Evolutionary conservation across 2,329 filamentous ascomycete genomes (phyloP).

Genomic region (Hypoxylon rubiginosum): DNA sequence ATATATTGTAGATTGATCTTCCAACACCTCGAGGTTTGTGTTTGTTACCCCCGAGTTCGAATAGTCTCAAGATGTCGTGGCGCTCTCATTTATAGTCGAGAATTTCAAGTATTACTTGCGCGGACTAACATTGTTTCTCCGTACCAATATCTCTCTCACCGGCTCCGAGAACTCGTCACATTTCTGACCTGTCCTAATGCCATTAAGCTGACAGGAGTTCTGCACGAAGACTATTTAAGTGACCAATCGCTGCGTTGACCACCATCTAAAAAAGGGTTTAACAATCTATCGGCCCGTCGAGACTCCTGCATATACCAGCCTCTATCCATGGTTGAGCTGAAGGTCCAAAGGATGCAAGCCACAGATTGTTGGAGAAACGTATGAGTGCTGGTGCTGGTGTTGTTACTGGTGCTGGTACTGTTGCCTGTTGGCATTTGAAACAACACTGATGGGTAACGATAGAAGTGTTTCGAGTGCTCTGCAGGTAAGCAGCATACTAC

Average conservation of each 20-base stretch:
- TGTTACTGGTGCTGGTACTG: background rate
- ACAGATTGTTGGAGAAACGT: background rate
- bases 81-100: background rate
- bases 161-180: background rate
- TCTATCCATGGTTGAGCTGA: background rate
- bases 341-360: conserved; percentile 16
- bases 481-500: conserved; percentile 7
- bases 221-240: conserved; percentile 2
- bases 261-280: conserved; percentile 14
- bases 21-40: background rate
- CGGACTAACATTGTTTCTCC: background rate
- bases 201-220: conserved; percentile 5
- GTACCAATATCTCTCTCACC: background rate
- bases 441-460: conserved; percentile 15
- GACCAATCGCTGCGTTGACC: conserved; percentile 8
- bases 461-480: conserved; percentile 20
- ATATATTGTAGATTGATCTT: background rate
- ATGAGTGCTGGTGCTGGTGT: background rate
- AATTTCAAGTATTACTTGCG: too few species aligned
- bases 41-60: background rate
- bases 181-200: background rate
- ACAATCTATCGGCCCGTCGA: conserved; percentile 11
- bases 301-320: conserved; percentile 7
- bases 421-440: conserved; percentile 18
- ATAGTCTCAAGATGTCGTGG: background rate